A percentile compares a stretch with the other conserved stretches of the same genome.
These are phyloP conservation scores for Kluyveromyces siamensis DNA, from an alignment of 805 yeast species.

Conservation along the genomic window DNA sequence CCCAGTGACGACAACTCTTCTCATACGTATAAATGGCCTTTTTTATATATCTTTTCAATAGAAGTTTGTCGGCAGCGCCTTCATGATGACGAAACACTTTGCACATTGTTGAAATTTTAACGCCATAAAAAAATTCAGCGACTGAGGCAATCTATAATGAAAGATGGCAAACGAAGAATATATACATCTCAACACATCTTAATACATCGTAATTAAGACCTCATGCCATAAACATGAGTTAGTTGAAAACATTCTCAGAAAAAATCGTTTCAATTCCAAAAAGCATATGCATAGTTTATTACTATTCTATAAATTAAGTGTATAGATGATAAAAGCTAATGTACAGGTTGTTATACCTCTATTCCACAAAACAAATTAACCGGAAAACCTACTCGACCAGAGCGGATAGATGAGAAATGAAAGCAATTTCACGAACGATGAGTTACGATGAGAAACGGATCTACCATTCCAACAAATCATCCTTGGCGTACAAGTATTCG, in stretches of 20 bases:
- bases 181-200: no score
- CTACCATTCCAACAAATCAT: slow-evolving; percentile 29
- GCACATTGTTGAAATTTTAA: no score
- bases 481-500: slow-evolving; percentile 32
- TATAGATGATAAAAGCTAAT: not conserved
- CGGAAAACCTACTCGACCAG: not conserved
- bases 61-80: no score
- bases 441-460: not conserved
- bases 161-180: no score
- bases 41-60: no score
- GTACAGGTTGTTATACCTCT: not conserved
- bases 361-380: not conserved
- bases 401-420: not conserved
- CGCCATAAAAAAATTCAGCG: no score
- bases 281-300: not conserved
- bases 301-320: not conserved
- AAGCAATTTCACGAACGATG: not conserved
- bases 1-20: slow-evolving; percentile 87
- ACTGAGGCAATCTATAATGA: no score
- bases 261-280: no score
- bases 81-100: no score
- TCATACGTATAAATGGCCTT: slow-evolving; percentile 5
- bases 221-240: no score
- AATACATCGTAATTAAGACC: no score
- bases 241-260: no score